Evolutionary conservation across 768 basidiomycete genomes (phyloP), one percentile per base, ranked within the genome.

Genomic region (Mycena haematopus): DNA sequence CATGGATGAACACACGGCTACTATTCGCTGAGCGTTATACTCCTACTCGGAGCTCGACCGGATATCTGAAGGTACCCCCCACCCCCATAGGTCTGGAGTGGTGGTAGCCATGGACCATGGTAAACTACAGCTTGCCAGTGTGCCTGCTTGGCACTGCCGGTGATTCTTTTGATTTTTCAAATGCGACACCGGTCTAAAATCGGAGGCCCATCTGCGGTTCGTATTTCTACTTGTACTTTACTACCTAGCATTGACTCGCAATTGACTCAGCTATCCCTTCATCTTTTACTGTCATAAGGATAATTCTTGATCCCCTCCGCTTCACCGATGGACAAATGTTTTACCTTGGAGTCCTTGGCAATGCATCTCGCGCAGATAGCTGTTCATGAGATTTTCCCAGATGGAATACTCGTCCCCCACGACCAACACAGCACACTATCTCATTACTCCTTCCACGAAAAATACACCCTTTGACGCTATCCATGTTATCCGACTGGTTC

Each of bases 401-500:
- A 54, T 19, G 5, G 19, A 44, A 24, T 33, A 21, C 19, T 29
- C 35, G 25, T 53, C 15, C 60, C 60, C 53, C 60, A 50, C 53
- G 60, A 36, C 52, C 4, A 19, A 36, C 6, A 15, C 6, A 21
- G 60, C 54, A 52, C 29, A 29, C 40, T 35, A 55, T n/a, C 36
- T 47, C 21, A 46, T 51, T 21, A 35, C 21, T 29, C 40, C 10
- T 49, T 22, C 31, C 22, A 36, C 27, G 45, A 31, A n/a, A 44
- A 25, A 49, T 2, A 29, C 29, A 35, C n/a, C 25, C 29, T 58
- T 29, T 56, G 47, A 62, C 60, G 15, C 40, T 62, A 56, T 62
- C 13, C 42, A 31, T 44, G 6, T 31, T 8, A 19, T 56, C 33
- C 27, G 44, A 57, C 61, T 62, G 60, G 60, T 21, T 33, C 8